phyloP scores from a whole-genome alignment of 1,139 yeast genomes.

The Taiozyma onychis region DNA sequence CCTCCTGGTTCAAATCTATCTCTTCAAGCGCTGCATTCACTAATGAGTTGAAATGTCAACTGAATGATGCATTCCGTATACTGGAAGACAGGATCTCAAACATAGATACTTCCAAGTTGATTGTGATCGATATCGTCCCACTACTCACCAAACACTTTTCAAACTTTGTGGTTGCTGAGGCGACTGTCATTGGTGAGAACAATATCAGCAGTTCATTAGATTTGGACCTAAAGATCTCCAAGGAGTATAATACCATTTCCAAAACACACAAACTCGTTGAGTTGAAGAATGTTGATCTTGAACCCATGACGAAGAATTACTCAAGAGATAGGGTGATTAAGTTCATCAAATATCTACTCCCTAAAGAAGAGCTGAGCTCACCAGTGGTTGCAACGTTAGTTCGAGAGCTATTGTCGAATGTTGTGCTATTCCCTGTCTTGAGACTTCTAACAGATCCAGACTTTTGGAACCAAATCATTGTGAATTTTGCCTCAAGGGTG shows the following conservation, averaged over 20 bases:
- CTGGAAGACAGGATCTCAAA: conserved; percentile 37
- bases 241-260: conserved; percentile 47
- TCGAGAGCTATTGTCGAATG: conserved; percentile 59
- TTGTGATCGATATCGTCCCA: conserved; percentile 59
- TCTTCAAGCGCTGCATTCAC: conserved; percentile 48
- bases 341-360: conserved; percentile 48
- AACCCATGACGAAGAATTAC: conserved; percentile 48
- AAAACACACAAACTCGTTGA: conserved; percentile 60
- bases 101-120: conserved; percentile 50
- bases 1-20: conserved; percentile 49
- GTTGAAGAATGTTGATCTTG: conserved; percentile 34
- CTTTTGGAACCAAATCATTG: conserved; percentile 64
- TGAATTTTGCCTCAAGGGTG: conserved; percentile 55
- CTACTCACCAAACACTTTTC: conserved; percentile 60
- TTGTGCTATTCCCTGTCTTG: conserved; percentile 49
- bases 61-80: conserved; percentile 38
- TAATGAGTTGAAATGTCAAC: conserved; percentile 42
- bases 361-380: conserved; percentile 44
- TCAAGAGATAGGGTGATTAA: conserved; percentile 38
- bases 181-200: conserved; percentile 28
- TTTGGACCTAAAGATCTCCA: conserved; percentile 52
- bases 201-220: conserved; percentile 38
- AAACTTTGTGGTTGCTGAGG: conserved; percentile 49
- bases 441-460: conserved; percentile 66
- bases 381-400: conserved; percentile 44